These are phyloP conservation scores for Pichia inconspicua DNA, from an alignment of 1,139 yeast genomes.

Conservation along the genomic window DNA sequence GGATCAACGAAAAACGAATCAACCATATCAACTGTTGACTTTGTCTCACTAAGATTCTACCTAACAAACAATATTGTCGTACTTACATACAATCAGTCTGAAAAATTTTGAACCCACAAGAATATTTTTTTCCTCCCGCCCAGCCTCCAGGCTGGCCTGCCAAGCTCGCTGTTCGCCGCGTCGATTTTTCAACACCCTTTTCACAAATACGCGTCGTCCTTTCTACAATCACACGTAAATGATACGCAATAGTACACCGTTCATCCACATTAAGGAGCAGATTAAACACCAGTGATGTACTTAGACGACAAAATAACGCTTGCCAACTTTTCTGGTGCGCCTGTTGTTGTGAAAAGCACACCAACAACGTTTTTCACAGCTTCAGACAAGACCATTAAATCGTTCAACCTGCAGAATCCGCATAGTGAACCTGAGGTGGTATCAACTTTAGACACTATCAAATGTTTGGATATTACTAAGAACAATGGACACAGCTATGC, in stretches of 20 bases:
- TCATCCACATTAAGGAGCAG: no score
- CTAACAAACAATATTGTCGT: no score
- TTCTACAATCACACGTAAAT: no score
- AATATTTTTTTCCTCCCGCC: neutral
- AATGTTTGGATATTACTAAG: conserved; percentile 23
- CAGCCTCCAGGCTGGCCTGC: no score
- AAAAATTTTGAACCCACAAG: neutral
- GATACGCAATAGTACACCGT: no score
- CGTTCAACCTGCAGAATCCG: conserved; percentile 38
- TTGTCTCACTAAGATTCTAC: neutral
- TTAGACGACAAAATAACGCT: conserved; percentile 12
- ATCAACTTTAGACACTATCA: conserved; percentile 38
- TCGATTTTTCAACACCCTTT: neutral
- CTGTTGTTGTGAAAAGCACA: conserved; percentile 34
- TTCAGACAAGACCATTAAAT: conserved; percentile 45
- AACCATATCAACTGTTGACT: conserved; percentile 30
- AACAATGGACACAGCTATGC: conserved; percentile 5
- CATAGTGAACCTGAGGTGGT: conserved; percentile 49
- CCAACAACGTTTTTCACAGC: conserved; percentile 39
- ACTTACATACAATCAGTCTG: neutral
- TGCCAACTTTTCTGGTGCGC: conserved; percentile 32
- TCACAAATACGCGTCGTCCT: neutral
- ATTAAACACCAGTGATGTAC: neutral
- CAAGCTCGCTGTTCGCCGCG: no score
- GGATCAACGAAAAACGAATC: conserved; percentile 62